Evolutionary conservation across 352 stramenopile species (phyloP).

Genomic region (Phytophthora multivora): DNA sequence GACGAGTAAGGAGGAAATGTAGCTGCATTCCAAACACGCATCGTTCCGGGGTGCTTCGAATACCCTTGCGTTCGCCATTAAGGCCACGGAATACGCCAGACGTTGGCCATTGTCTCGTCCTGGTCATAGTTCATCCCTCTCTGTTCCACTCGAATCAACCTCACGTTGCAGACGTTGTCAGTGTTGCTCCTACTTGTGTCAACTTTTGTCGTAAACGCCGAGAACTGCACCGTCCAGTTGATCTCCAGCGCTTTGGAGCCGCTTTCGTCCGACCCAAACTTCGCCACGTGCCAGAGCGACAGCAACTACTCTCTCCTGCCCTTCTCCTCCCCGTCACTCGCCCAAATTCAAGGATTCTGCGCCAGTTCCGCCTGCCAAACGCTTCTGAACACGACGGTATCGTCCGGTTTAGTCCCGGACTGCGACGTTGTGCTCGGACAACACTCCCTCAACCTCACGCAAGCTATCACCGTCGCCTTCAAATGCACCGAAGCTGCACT

Average conservation of each 20-base stretch:
- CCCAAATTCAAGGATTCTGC: constrained; percentile 20
- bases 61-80: not conserved
- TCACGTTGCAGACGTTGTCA: not conserved
- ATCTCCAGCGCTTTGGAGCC: constrained; percentile 4
- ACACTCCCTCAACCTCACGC: constrained; percentile 13
- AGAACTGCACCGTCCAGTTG: constrained; percentile 20
- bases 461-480: constrained; percentile 3
- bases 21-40: not conserved
- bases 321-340: constrained; percentile 1
- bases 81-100: not conserved
- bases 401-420: constrained; percentile 12
- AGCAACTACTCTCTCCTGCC: constrained; percentile 29
- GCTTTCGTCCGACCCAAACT: constrained; percentile 12
- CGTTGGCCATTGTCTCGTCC: not conserved
- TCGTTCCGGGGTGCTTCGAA: constrained; percentile 14
- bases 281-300: constrained; percentile 18
- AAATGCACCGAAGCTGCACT: constrained; percentile 2
- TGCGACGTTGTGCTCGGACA: constrained; percentile 14
- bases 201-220: not conserved
- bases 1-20: constrained; percentile 7
- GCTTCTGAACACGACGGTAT: constrained; percentile 14
- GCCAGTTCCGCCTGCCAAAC: constrained; percentile 29
- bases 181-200: not conserved
- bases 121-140: constrained; percentile 15
- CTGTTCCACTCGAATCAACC: not conserved